Evolutionary conservation across 1,139 yeast genomes (phyloP).

Genomic region (Blastobotrys proliferans): DNA sequence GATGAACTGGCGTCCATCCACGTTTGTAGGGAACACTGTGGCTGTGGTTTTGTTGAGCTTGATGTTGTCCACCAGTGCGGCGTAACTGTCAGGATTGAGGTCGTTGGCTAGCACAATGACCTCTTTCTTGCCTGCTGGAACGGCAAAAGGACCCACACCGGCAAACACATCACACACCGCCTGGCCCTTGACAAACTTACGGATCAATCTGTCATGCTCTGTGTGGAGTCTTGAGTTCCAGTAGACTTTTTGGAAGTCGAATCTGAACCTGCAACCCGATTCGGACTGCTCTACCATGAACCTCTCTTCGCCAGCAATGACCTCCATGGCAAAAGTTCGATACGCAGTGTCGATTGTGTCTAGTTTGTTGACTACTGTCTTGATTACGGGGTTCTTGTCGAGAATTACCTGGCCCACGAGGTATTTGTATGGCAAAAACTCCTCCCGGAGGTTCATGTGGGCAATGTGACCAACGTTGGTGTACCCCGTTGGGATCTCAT

Average conservation of each 20-base stretch:
- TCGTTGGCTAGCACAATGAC: conserved; percentile 88
- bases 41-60: conserved; percentile 55
- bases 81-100: conserved; percentile 80
- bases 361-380: conserved; percentile 91
- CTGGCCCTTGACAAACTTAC: conserved; percentile 51
- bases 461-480: conserved; percentile 96
- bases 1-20: conserved; percentile 84
- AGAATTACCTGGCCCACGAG: conserved; percentile 86
- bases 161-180: conserved; percentile 95
- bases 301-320: conserved; percentile 74
- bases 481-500: conserved; percentile 84
- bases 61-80: conserved; percentile 64
- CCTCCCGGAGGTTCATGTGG: conserved; percentile 80
- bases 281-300: conserved; percentile 84
- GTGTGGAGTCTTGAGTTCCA: conserved; percentile 96
- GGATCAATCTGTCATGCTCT: conserved; percentile 81
- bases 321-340: conserved; percentile 90
- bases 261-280: conserved; percentile 77
- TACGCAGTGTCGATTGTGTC: conserved; percentile 83
- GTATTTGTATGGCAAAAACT: conserved; percentile 74
- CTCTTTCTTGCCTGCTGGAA: conserved; percentile 87
- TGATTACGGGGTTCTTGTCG: conserved; percentile 74
- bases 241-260: conserved; percentile 90
- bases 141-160: conserved; percentile 97
- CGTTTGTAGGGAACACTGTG: conserved; percentile 61